Base-by-base conservation (phyloP, 164 flowering plant genomes). In the Berberis thunbergii region DNA sequence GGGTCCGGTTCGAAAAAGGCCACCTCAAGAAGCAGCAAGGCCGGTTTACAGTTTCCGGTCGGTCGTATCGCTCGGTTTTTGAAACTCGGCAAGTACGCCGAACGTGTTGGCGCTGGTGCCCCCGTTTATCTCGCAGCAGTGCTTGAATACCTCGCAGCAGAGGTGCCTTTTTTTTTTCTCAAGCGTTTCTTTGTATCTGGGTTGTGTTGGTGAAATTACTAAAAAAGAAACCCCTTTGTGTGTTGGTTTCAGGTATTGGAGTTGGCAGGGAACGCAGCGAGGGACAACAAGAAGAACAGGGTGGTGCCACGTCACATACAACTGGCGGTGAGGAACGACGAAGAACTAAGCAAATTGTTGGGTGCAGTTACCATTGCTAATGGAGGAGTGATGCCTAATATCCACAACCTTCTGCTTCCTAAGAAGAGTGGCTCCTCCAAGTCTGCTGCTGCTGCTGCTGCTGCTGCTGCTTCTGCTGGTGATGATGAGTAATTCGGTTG, bases 361-460 rank as follows among this genome's bases (percentile, higher is more conserved):
- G 97, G 97, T 0, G 81, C 81, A 53, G 97, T 89, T 5, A 89
- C 97, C 0, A 89, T 89, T 57, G 97, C 97, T 7, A 87, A 86
- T 63, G 94, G 97, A 11, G 97, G 96, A 46, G 96, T 87, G 43
- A 85, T 89, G 91, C 96, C 96, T 12, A 89, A 89, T 77, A 89
- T 89, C 50, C 97, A 89, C 77, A 83, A 83, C 64, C 80, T 86
- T 43, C 75, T 89, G 10, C 79, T 89, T 2, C 97, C 97, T 0
- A 89, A 87, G 83, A 87, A 87, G 68, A 11, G 80, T 2, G 81
- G 49, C 3, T 5, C 67, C 7, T 54, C 67, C 3, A 52, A 26
- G 26, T 6, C 2, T 1, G n/a, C 54, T 9, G n/a, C n/a, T n/a
- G n/a, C n/a, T n/a, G n/a, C n/a, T n/a, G n/a, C n/a, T n/a, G n/a